phyloP scores from a whole-genome alignment of 192 early-diverging fungal genomes.

The Linnemannia schmuckeri region DNA sequence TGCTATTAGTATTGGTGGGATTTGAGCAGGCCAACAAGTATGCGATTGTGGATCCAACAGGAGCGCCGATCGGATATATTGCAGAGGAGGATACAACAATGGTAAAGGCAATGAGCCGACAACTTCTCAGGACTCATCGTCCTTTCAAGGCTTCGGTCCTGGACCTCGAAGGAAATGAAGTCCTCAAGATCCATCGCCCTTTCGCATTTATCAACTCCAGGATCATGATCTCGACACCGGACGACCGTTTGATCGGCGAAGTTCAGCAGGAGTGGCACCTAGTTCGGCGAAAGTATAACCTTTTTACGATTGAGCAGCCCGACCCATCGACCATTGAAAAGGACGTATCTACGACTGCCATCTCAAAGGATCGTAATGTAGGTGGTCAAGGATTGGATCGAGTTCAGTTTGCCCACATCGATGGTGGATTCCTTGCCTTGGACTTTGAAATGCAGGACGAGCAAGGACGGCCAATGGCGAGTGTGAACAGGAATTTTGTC shows the following conservation, averaged over 20 bases:
- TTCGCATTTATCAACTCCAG: slow-evolving; percentile 85
- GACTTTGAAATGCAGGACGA: slow-evolving; percentile 81
- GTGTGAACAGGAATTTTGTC: slow-evolving; percentile 83
- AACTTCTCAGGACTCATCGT: slow-evolving; percentile 81
- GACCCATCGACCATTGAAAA: slow-evolving; percentile 22
- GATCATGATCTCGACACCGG: slow-evolving; percentile 73
- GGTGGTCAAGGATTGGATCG: slow-evolving; percentile 31
- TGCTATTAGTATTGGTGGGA: slow-evolving; percentile 57
- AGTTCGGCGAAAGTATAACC: slow-evolving; percentile 84
- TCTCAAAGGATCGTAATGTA: slow-evolving; percentile 18
- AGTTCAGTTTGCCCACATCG: slow-evolving; percentile 77
- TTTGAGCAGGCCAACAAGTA: slow-evolving; percentile 94
- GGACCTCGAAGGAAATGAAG: slow-evolving; percentile 76
- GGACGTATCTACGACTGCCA: slow-evolving; percentile 23
- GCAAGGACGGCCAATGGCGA: slow-evolving; percentile 63
- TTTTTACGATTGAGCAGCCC: slow-evolving; percentile 76
- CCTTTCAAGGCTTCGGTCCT: slow-evolving; percentile 81
- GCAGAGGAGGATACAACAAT: slow-evolving; percentile 80
- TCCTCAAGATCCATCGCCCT: slow-evolving; percentile 77
- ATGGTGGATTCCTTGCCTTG: slow-evolving; percentile 81
- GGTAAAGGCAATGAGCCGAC: slow-evolving; percentile 72
- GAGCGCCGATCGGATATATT: slow-evolving; percentile 83
- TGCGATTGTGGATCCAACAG: slow-evolving; percentile 75
- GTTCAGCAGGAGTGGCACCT: slow-evolving; percentile 91
- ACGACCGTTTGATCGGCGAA: slow-evolving; percentile 80